Evolutionary conservation across 306 rosid genomes (phyloP), one percentile per base, ranked within the genome.

Genomic region (Oemleria cerasiformis): DNA sequence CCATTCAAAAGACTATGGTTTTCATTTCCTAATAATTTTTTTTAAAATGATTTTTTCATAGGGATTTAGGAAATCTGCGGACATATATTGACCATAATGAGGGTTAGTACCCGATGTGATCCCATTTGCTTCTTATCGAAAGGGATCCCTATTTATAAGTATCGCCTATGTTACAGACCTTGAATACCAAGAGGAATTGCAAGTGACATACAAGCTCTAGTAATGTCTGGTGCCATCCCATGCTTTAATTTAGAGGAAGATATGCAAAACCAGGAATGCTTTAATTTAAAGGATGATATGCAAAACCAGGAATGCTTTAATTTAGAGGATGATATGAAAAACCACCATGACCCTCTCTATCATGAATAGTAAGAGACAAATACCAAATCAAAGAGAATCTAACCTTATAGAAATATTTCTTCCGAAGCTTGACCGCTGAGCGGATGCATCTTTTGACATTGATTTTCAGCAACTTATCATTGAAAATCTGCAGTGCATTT

Each of bases 371-470:
- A 56, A 59, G 79, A 65, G 70, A 10, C 3, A n/a, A 39, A 53
- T 68, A 51, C 56, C 38, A 70, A 59, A 69, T 53, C 65, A 75
- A 43, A 30, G 23, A 68, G 65, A 56, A 83, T 39, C 84, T 69
- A 48, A 85, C 98, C 98, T 92, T 92, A 77, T 81, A 82, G 48
- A 90, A 73, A 78, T 92, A 92, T 83, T 92, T 92, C 86, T 90
- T 90, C 68, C 96, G 85, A 62, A 92, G 86, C 79, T 85, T 92
- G 84, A 92, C 82, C 65, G 96, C 96, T 42, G 81, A 77, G 73
- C 78, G 83, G 80, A 90, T 70, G 73, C 92, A 85, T 76, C 96
- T 86, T 84, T 82, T 92, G 51, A 90, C 96, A 78, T 83, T 78
- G 76, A 92, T 85, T 86, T 82, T 87, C 83, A 92, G 80, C 84